A percentile compares a stretch with the other conserved stretches of the same genome.
Evolutionary conservation across 2,329 filamentous ascomycete species (phyloP).

Genomic region (Epicoccum sorghinum): DNA sequence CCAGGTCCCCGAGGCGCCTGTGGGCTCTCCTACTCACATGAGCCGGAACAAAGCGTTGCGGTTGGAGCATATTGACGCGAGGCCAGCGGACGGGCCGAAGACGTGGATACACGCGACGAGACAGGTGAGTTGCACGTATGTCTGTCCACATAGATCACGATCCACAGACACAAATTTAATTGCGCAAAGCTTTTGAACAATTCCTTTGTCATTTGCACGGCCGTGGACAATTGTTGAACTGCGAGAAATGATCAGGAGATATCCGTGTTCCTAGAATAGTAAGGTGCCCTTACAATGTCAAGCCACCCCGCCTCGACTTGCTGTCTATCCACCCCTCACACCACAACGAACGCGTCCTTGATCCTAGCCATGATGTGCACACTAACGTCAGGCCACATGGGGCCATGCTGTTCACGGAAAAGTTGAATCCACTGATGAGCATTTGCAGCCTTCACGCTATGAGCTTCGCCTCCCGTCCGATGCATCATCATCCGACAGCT

Average conservation of each 20-base stretch:
- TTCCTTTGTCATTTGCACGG: constrained; percentile 1
- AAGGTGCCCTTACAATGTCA: constrained; percentile 20
- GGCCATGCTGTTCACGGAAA: constrained; percentile 12
- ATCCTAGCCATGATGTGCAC: constrained; percentile 20
- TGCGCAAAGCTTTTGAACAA: not conserved
- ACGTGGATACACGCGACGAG: not conserved
- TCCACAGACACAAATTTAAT: constrained; percentile 5
- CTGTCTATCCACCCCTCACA: constrained; percentile 30
- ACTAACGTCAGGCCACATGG: constrained; percentile 26
- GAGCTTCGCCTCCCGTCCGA: constrained; percentile 34
- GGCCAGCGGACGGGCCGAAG: constrained; percentile 3
- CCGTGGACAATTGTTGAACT: constrained; percentile 5
- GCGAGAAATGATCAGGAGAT: constrained; percentile 32
- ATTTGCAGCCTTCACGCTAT: constrained; percentile 24
- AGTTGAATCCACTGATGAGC: constrained; percentile 16
- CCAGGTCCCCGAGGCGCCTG: constrained; percentile 16
- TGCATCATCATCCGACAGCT: constrained; percentile 41
- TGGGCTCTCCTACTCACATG: constrained; percentile 16
- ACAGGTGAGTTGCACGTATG: constrained; percentile 4
- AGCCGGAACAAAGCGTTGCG: constrained; percentile 4
- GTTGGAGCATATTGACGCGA: constrained; percentile 5
- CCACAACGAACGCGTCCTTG: constrained; percentile 21
- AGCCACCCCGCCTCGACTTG: constrained; percentile 25
- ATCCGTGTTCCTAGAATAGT: constrained; percentile 19
- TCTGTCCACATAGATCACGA: constrained; percentile 9